Evolutionary conservation across 78 protist genomes (phyloP), one percentile per base, ranked within the genome.

Genomic region (Blattamonas nauphoetae): DNA sequence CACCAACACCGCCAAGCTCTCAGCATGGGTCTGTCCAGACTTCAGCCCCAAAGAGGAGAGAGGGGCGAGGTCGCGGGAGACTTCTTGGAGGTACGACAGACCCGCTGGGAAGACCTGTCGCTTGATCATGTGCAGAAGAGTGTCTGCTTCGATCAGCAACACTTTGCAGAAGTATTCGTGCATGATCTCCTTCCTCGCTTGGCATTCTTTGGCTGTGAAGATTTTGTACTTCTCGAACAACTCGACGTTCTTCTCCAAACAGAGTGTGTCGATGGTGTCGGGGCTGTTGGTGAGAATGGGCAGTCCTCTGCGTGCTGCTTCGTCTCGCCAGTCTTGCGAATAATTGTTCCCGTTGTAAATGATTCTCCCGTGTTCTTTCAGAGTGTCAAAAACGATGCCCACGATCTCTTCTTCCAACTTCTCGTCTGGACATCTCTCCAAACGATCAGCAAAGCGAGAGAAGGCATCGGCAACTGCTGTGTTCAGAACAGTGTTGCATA

Each of bases 301-400:
- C 35, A 95, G 42, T 44, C 96, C 96, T 29, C 97, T 86, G 85
- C 83, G 21, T 38, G 42, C 88, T 41, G 94, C 94, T 88, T 87
- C 89, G 0, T 80, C 93, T 42, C 35, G 86, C 93, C 94, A 92
- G 80, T 86, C 96, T 43, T 88, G 85, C 4, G 88, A 33, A 94
- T 95, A 95, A 78, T 91, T 91, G 89, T 96, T 89, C 79, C 97
- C 98, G 89, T 92, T 94, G 91, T 92, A 96, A 63, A 95, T 85
- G 46, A 88, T 86, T 34, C 64, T 45, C 81, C 80, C 42, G 92
- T 93, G 94, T 36, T 38, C 45, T 1, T 86, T 45, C 55, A 95
- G 91, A 0, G 88, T 88, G 44, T 90, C 87, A 44, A 86, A 83
- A 35, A 93, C 92, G 41, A 94, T 93, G 0, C 91, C 81, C 44